These are phyloP conservation scores for Fusarium tricinctum DNA, from an alignment of 2,329 filamentous ascomycete genomes.

Conservation along the genomic window DNA sequence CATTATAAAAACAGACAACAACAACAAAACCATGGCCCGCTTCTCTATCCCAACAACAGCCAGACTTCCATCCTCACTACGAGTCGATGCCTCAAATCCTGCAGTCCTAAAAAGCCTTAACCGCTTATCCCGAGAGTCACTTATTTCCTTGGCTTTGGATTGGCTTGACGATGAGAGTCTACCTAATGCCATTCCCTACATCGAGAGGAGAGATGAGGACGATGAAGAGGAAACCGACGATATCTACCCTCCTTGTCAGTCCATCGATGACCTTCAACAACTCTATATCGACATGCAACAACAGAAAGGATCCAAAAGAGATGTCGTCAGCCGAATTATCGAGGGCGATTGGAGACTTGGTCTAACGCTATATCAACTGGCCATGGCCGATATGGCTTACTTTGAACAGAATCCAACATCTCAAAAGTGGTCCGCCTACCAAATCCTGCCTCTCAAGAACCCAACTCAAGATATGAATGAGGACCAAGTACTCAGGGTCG, in stretches of 20 bases:
- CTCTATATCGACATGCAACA: conserved; percentile 73
- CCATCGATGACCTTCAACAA: conserved; percentile 75
- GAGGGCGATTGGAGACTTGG: conserved; percentile 79
- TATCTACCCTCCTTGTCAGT: conserved; percentile 76
- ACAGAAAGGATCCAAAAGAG: conserved; percentile 72
- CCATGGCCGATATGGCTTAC: conserved; percentile 77
- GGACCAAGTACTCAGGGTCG: conserved; percentile 58
- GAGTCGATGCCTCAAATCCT: conserved; percentile 74
- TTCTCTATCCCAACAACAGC: conserved; percentile 79
- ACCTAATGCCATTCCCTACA: conserved; percentile 62
- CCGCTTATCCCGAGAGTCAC: conserved; percentile 78
- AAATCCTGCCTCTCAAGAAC: conserved; percentile 66
- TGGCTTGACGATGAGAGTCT: conserved; percentile 81
- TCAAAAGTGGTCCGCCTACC: conserved; percentile 75
- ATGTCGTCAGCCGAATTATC: conserved; percentile 73
- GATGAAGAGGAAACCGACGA: conserved; percentile 73
- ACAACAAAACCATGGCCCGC: conserved; percentile 60
- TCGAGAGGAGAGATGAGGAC: conserved; percentile 57
- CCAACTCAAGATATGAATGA: conserved; percentile 56
- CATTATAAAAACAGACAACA: conserved; percentile 24
- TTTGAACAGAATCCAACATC: conserved; percentile 75
- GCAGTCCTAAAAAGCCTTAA: conserved; percentile 75
- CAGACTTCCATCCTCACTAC: conserved; percentile 78
- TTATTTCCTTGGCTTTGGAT: conserved; percentile 79
- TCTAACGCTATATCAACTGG: conserved; percentile 74